These are phyloP conservation scores for Calonectria pteridis DNA, from an alignment of 2,329 filamentous ascomycete genomes.

Conservation along the genomic window DNA sequence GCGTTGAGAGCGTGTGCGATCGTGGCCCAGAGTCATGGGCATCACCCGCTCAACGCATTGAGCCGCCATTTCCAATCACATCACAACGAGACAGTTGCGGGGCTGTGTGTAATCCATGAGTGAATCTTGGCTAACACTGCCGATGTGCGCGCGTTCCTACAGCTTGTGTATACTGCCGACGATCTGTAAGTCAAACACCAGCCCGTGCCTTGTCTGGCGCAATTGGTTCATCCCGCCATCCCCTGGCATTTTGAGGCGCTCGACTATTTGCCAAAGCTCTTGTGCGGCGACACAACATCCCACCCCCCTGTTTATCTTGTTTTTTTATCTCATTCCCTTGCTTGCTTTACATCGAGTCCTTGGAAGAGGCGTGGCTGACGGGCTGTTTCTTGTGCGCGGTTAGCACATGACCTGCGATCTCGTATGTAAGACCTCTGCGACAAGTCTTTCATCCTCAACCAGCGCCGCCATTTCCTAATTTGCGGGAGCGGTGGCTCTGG, in stretches of 20 bases:
- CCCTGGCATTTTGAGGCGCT: constrained; percentile 32
- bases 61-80: constrained; percentile 22
- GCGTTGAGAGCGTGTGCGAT: constrained; percentile 29
- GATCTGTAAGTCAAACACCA: constrained; percentile 79
- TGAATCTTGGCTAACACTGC: constrained; percentile 51
- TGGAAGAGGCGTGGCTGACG: constrained; percentile 43
- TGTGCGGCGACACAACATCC: constrained; percentile 34
- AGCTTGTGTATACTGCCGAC: constrained; percentile 91
- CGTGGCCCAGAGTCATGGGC: constrained; percentile 25
- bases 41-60: constrained; percentile 24
- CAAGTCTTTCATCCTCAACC: constrained; percentile 27
- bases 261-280: constrained; percentile 30
- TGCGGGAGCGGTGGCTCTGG: constrained; percentile 27
- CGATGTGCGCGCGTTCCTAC: constrained; percentile 37
- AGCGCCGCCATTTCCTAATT: constrained; percentile 19
- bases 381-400: constrained; percentile 36
- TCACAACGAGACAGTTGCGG: constrained; percentile 28
- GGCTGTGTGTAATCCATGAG: constrained; percentile 36
- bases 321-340: constrained; percentile 20
- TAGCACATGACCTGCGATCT: constrained; percentile 95
- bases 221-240: constrained; percentile 36
- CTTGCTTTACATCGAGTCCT: constrained; percentile 29
- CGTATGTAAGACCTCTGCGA: constrained; percentile 66
- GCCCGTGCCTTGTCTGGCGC: constrained; percentile 41
- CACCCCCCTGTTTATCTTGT: constrained; percentile 22